Percentiles rank a stretch among this genome's conserved stretches.
Evolutionary conservation across 2,329 filamentous ascomycete species (phyloP).

Genomic region (Fusarium sp.): DNA sequence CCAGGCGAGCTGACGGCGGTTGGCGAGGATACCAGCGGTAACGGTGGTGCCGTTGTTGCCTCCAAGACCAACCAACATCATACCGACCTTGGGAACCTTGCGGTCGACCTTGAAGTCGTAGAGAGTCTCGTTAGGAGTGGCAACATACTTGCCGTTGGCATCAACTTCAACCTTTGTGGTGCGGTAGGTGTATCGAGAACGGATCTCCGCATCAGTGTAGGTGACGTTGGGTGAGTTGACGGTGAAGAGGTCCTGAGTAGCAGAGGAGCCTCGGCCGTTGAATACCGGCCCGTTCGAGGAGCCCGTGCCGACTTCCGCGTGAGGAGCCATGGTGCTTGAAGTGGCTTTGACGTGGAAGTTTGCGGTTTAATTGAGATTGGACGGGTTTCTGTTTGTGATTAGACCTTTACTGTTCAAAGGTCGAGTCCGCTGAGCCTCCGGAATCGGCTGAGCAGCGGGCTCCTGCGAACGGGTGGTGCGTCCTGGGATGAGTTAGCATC

Average conservation of each 20-base stretch:
- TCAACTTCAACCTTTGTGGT: slow-evolving; percentile 84
- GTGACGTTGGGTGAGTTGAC: slow-evolving; percentile 93
- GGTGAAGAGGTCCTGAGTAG: slow-evolving; percentile 75
- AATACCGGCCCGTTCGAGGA: slow-evolving; percentile 71
- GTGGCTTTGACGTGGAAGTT: slow-evolving; percentile 44
- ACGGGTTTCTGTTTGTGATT: slow-evolving; percentile 47
- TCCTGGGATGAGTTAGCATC: slow-evolving; percentile 63
- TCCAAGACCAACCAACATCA: slow-evolving; percentile 98
- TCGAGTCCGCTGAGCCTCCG: slow-evolving; percentile 81
- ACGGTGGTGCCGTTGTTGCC: slow-evolving; percentile 99
- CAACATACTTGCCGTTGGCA: slow-evolving; percentile 80
- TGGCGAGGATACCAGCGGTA: slow-evolving; percentile 96
- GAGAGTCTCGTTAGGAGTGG: slow-evolving; percentile 85
- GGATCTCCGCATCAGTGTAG: slow-evolving; percentile 90
- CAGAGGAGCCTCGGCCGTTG: slow-evolving; percentile 53
- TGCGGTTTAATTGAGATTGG: slow-evolving; percentile 38
- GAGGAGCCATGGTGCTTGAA: slow-evolving; percentile 83
- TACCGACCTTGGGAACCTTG: slow-evolving; percentile 89
- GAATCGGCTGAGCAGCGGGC: slow-evolving; percentile 91
- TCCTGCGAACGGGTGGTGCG: slow-evolving; percentile 96
- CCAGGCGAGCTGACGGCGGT: slow-evolving; percentile 87
- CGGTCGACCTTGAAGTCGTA: slow-evolving; percentile 99
- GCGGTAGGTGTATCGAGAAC: slow-evolving; percentile 94
- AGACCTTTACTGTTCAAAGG: slow-evolving; percentile 66
- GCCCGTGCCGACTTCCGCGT: slow-evolving; percentile 74